Percentiles rank a stretch among this genome's conserved stretches.
phyloP scores from a whole-genome alignment of 257 asterid genomes.

The Solanum chiquidenum region DNA sequence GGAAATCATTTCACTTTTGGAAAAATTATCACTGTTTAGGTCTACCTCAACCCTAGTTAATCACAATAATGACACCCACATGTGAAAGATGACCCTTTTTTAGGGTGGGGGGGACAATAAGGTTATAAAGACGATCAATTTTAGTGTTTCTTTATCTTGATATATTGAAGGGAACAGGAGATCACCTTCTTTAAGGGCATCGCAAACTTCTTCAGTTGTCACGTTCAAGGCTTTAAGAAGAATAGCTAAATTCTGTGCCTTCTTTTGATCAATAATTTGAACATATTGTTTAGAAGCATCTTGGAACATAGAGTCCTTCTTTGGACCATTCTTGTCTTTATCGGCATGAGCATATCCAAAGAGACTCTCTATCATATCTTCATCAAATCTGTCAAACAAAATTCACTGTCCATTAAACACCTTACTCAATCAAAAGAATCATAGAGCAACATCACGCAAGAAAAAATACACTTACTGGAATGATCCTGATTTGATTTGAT shows the following conservation, averaged over 20 bases:
- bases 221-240: constrained; percentile 78
- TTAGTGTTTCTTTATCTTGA: background rate
- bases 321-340: constrained; percentile 36
- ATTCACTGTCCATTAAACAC: constrained; percentile 1
- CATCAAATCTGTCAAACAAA: constrained; percentile 57
- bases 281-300: constrained; percentile 36
- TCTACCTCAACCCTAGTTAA: background rate
- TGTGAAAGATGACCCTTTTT: background rate
- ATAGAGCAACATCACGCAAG: background rate
- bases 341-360: constrained; percentile 65
- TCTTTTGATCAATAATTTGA: constrained; percentile 69
- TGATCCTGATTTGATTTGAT: constrained; percentile 89
- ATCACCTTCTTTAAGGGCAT: constrained; percentile 85
- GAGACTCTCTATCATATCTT: constrained; percentile 83
- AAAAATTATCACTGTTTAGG: background rate
- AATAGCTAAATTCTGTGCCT: constrained; percentile 77
- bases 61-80: background rate
- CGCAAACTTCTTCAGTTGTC: constrained; percentile 84
- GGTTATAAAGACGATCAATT: background rate
- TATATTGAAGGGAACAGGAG: background rate
- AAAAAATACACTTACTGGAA: constrained; percentile 60
- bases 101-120: background rate
- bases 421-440: background rate
- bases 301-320: constrained; percentile 32
- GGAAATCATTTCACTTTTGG: background rate